Percentiles rank a stretch among this genome's conserved stretches.
phyloP scores from a whole-genome alignment of 1,139 yeast genomes.

The Yamadazyma trypodendri region DNA sequence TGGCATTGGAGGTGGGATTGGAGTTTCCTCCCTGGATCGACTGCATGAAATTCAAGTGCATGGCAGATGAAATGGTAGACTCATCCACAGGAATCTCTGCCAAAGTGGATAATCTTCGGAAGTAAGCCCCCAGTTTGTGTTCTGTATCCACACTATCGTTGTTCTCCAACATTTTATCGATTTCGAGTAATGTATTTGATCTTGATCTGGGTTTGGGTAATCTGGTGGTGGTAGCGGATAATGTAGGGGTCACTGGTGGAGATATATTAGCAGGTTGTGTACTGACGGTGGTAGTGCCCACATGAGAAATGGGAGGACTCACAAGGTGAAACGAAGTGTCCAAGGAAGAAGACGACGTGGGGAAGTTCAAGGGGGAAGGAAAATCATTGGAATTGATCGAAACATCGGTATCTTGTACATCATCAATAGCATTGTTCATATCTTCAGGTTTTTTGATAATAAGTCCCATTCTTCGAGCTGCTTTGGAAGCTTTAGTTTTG shows the following conservation, averaged over 20 bases:
- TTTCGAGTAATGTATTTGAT: slow-evolving; percentile 41
- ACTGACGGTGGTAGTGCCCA: slow-evolving; percentile 17
- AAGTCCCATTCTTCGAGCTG: slow-evolving; percentile 64
- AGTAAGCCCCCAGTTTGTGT: slow-evolving; percentile 63
- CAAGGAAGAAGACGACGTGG: slow-evolving; percentile 26
- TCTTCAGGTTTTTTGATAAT: slow-evolving; percentile 48
- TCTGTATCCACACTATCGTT: slow-evolving; percentile 43
- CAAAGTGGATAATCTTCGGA: slow-evolving; percentile 66
- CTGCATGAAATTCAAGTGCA: background rate
- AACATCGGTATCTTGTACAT: slow-evolving; percentile 9
- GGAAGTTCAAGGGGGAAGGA: slow-evolving; percentile 15
- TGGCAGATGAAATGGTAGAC: slow-evolving; percentile 1
- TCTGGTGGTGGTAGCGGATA: slow-evolving; percentile 6
- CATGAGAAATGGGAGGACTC: slow-evolving; percentile 17
- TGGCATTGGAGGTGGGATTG: slow-evolving; percentile 7
- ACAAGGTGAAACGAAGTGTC: slow-evolving; percentile 23
- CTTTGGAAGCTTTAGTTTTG: slow-evolving; percentile 59
- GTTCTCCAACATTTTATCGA: slow-evolving; percentile 40
- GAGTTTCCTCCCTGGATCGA: slow-evolving; percentile 3
- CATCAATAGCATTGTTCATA: slow-evolving; percentile 9
- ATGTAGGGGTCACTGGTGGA: slow-evolving; percentile 19
- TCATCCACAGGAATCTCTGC: slow-evolving; percentile 55
- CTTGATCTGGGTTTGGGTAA: slow-evolving; percentile 25
- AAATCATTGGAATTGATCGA: slow-evolving; percentile 12
- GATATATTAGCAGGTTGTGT: slow-evolving; percentile 11